A percentile compares a stretch with the other conserved stretches of the same genome.
phyloP scores from a whole-genome alignment of 2,329 filamentous ascomycete genomes.

The Fusarium oxysporum region DNA sequence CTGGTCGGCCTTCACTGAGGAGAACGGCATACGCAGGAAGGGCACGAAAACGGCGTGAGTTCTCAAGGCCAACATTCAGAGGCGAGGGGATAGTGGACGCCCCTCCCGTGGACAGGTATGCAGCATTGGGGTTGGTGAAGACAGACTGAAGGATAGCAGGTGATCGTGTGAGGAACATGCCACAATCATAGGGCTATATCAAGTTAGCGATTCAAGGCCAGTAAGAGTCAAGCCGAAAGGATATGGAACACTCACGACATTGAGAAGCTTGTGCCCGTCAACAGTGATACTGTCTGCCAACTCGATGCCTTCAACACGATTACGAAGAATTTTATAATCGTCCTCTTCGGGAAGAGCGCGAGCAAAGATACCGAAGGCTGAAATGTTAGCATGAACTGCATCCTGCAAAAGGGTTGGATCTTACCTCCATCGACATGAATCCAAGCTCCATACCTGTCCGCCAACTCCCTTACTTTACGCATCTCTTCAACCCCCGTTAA shows the following conservation, averaged over 20 bases:
- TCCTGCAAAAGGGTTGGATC: not conserved
- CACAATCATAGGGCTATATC: constrained; percentile 84
- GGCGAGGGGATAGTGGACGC: constrained; percentile 75
- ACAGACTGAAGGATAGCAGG: constrained; percentile 67
- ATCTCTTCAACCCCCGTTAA: constrained; percentile 69
- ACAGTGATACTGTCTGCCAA: constrained; percentile 88
- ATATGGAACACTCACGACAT: constrained; percentile 70
- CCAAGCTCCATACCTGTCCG: constrained; percentile 82
- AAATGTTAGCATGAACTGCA: not conserved
- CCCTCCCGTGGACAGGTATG: constrained; percentile 71
- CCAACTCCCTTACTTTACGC: constrained; percentile 72
- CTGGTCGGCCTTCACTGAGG: constrained; percentile 76
- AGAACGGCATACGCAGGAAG: constrained; percentile 89
- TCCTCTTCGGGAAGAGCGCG: constrained; percentile 68
- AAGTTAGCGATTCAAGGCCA: constrained; percentile 9
- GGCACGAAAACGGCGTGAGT: constrained; percentile 90
- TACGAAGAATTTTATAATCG: constrained; percentile 67
- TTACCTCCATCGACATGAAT: constrained; percentile 85
- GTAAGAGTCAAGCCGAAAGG: not conserved
- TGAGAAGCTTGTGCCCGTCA: constrained; percentile 92
- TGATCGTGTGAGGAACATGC: constrained; percentile 84
- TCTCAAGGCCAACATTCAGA: constrained; percentile 88
- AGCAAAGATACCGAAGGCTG: constrained; percentile 86
- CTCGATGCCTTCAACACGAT: constrained; percentile 73
- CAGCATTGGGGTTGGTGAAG: constrained; percentile 87